Evolutionary conservation across 305 asterid species (phyloP).

Genomic region (Ilex paraguariensis): DNA sequence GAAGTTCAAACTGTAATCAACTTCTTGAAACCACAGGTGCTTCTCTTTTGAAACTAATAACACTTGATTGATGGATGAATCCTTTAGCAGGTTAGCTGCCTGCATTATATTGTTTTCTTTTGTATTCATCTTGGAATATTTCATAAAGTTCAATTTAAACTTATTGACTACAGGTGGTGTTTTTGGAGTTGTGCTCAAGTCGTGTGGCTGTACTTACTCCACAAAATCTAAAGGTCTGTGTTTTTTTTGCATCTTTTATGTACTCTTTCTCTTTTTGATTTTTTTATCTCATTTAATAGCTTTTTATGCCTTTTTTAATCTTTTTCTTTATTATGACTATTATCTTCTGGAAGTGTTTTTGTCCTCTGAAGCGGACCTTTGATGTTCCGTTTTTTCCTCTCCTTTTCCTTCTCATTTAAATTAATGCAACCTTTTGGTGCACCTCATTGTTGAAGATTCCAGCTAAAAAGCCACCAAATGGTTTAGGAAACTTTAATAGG

Average conservation of each 20-base stretch:
- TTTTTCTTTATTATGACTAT: too few relatives aligned
- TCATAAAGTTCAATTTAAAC: not conserved
- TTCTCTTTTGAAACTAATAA: conserved; percentile 12
- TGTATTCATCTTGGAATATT: too few relatives aligned
- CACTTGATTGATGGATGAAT: conserved; percentile 11
- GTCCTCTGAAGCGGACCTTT: too few relatives aligned
- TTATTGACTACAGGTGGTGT: conserved; percentile 57
- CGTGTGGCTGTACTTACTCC: conserved; percentile 67
- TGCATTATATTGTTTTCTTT: not conserved
- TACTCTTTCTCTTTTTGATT: not conserved
- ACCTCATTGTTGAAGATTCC: too few relatives aligned
- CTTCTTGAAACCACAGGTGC: conserved; percentile 77
- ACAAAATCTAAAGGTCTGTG: conserved; percentile 57
- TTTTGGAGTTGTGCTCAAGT: conserved; percentile 76
- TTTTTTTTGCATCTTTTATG: conserved; percentile 9
- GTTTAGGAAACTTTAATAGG: too few relatives aligned
- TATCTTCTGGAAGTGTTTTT: too few relatives aligned
- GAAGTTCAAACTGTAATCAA: conserved; percentile 70
- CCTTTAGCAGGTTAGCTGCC: conserved; percentile 11
- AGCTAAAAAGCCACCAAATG: too few relatives aligned
- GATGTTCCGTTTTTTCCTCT: too few relatives aligned
- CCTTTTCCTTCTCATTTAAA: too few relatives aligned
- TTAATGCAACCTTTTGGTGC: too few relatives aligned
- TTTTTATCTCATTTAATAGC: conserved; percentile 2
- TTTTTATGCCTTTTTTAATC: too few relatives aligned